Conservation (phyloP, 2,329 filamentous ascomycete genomes). For the Aspergillus pseudoglaucus region DNA sequence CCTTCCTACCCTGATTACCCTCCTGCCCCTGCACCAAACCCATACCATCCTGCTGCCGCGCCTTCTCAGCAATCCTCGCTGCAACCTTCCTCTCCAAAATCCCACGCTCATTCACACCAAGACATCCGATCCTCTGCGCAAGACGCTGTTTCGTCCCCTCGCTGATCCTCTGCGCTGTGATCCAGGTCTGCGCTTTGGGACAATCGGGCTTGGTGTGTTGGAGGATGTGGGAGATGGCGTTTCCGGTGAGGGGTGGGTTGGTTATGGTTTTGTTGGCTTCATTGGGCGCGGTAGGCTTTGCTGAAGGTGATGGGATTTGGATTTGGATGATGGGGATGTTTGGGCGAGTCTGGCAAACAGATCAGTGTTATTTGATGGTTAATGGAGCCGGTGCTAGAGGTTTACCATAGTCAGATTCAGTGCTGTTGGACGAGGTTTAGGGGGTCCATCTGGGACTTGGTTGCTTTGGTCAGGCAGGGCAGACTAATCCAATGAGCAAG, state of each 20-base stretch:
- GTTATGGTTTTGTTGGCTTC: background rate
- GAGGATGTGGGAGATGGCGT: slow-evolving; percentile 15
- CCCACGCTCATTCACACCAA: slow-evolving; percentile 2
- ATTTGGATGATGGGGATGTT: background rate
- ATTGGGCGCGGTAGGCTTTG: background rate
- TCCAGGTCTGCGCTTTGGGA: slow-evolving; percentile 13
- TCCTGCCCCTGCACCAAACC: background rate
- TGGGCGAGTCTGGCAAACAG: background rate
- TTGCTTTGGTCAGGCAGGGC: no score
- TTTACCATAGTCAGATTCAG: background rate
- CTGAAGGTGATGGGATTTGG: background rate
- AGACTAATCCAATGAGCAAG: no score
- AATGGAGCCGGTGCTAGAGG: no score
- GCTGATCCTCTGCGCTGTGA: slow-evolving; percentile 11
- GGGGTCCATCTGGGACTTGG: no score
- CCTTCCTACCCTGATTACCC: background rate
- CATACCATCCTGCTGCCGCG: slow-evolving; percentile 1
- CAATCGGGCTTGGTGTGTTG: slow-evolving; percentile 11
- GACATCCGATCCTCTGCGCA: slow-evolving; percentile 3
- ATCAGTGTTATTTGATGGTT: no score
- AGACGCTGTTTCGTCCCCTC: slow-evolving; percentile 3
- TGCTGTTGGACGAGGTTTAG: background rate
- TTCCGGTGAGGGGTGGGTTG: slow-evolving; percentile 7
- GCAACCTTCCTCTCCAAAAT: background rate
- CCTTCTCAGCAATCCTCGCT: slow-evolving; percentile 5